A percentile compares a stretch with the other conserved stretches of the same genome.
These are phyloP conservation scores for Rhynchosporium agropyri DNA, from an alignment of 2,329 filamentous ascomycete species.

Conservation along the genomic window DNA sequence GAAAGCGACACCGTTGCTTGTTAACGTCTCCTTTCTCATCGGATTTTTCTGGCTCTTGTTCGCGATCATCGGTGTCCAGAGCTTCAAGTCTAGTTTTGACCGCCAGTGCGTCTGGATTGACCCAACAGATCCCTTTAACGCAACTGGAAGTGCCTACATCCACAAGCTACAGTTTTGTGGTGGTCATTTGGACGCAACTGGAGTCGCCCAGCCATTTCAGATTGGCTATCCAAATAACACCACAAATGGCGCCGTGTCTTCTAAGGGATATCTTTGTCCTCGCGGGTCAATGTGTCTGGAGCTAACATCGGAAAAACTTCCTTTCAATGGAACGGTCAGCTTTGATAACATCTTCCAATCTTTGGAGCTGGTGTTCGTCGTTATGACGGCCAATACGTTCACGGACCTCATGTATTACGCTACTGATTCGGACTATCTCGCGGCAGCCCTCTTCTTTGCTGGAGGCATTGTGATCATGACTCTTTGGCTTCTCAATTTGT, in stretches of 20 bases:
- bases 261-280: conserved; percentile 90
- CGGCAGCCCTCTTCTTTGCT: conserved; percentile 77
- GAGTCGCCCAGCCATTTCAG: conserved; percentile 68
- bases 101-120: conserved; percentile 80
- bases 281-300: conserved; percentile 81
- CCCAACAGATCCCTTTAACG: conserved; percentile 57
- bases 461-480: conserved; percentile 85
- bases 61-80: conserved; percentile 94
- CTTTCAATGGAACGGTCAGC: conserved; percentile 82
- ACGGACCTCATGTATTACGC: conserved; percentile 93
- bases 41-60: conserved; percentile 98
- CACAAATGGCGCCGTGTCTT: conserved; percentile 51
- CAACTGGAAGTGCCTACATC: conserved; percentile 55
- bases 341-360: conserved; percentile 96
- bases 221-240: conserved; percentile 49
- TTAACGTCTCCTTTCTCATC: conserved; percentile 92
- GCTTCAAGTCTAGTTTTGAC: conserved; percentile 82
- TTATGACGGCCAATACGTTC: conserved; percentile 98
- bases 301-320: conserved; percentile 59
- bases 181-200: conserved; percentile 70
- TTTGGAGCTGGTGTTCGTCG: conserved; percentile 90
- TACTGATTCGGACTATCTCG: conserved; percentile 86
- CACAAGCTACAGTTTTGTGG: conserved; percentile 81
- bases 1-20: conserved; percentile 86
- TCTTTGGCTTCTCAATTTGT: conserved; percentile 92